phyloP scores from a whole-genome alignment of 495 filamentous ascomycete genomes.

The Staphylotrichum longicolle region DNA sequence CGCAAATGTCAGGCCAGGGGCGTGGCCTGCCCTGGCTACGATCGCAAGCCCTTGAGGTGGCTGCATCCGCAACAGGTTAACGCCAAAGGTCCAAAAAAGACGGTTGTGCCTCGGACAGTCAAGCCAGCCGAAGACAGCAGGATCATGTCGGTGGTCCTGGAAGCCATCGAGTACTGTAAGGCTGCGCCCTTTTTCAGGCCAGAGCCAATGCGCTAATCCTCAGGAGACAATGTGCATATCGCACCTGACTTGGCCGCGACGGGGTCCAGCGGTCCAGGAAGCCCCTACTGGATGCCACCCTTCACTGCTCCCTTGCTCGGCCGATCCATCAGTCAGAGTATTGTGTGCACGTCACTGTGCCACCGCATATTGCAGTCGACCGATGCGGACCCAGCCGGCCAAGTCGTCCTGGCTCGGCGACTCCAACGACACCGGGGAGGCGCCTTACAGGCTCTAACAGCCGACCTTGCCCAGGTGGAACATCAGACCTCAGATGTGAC shows the following conservation, averaged over 20 bases:
- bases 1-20: conserved; percentile 10
- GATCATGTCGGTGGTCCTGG: background rate
- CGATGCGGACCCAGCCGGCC: background rate
- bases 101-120: background rate
- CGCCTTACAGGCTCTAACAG: background rate
- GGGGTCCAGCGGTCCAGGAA: background rate
- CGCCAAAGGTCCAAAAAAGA: conserved; percentile 3
- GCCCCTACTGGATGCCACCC: conserved; percentile 10
- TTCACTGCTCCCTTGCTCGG: background rate
- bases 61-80: conserved; percentile 5
- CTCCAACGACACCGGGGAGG: conserved; percentile 11
- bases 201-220: background rate
- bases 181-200: background rate
- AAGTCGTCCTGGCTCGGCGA: background rate
- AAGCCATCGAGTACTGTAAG: conserved; percentile 16
- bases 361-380: conserved; percentile 14
- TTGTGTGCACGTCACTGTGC: conserved; percentile 11
- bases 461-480: conserved; percentile 1
- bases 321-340: conserved; percentile 1
- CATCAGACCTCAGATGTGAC: background rate
- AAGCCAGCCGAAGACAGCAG: background rate
- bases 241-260: conserved; percentile 1
- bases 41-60: conserved; percentile 7
- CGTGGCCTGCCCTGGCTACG: conserved; percentile 14
- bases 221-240: conserved; percentile 2